phyloP scores from a whole-genome alignment of 139 green algal genomes.

The Micractinium sp. region DNA sequence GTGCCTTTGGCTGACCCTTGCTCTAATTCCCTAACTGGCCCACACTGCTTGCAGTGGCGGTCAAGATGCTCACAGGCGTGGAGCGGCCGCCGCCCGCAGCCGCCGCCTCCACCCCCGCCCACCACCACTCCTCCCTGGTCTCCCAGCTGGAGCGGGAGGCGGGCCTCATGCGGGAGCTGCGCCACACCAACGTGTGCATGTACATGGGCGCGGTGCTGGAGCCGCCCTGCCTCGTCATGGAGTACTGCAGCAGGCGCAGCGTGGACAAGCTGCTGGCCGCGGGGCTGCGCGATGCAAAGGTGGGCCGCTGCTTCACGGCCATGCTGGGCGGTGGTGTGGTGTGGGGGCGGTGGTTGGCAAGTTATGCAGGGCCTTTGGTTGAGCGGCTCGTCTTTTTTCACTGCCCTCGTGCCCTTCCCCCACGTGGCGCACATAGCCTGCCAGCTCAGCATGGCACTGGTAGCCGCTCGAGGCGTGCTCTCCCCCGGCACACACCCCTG shows the following conservation, averaged over 20 bases:
- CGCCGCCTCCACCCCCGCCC: not conserved
- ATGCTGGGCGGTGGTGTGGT: not conserved
- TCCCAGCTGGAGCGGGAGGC: slow-evolving; percentile 38
- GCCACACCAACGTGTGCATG: slow-evolving; percentile 62
- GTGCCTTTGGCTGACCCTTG: not conserved
- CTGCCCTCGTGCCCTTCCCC: too few species aligned
- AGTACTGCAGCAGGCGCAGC: slow-evolving; percentile 51
- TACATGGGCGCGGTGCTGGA: slow-evolving; percentile 58
- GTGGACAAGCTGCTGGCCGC: slow-evolving; percentile 50
- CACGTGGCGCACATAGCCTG: too few species aligned
- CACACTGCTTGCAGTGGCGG: not conserved
- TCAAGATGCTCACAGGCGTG: not conserved
- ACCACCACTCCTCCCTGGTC: not conserved
- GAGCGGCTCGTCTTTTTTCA: too few species aligned
- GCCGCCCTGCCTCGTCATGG: slow-evolving; percentile 54
- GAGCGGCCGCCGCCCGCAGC: not conserved
- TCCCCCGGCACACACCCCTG: too few species aligned
- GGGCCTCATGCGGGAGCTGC: slow-evolving; percentile 52
- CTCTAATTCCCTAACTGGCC: not conserved
- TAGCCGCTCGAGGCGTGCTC: too few species aligned
- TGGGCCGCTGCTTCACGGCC: not conserved
- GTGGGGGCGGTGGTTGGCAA: too few species aligned
- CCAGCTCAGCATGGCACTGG: too few species aligned
- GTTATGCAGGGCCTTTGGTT: too few species aligned
- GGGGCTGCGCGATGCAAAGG: not conserved